Evolutionary conservation across 352 stramenopile genomes (phyloP).

Genomic region (Hyaloperonospora brassicae): DNA sequence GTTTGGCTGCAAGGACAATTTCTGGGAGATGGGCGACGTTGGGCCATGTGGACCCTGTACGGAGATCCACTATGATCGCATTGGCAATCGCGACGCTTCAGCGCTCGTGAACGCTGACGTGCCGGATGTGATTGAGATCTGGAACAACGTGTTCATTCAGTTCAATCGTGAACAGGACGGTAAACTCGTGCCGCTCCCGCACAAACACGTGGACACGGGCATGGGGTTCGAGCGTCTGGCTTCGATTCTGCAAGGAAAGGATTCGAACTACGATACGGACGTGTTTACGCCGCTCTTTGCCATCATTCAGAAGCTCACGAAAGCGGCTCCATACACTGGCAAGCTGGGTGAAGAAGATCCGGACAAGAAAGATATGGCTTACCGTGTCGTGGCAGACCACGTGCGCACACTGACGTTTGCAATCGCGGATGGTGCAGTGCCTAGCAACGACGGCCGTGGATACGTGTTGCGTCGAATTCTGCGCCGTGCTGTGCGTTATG

Average conservation of each 20-base stretch:
- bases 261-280: constrained; percentile 99
- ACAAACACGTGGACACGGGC: constrained; percentile 97
- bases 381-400: constrained; percentile 97
- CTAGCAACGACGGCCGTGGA: constrained; percentile 94
- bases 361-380: constrained; percentile 80
- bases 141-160: constrained; percentile 99
- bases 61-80: constrained; percentile 99
- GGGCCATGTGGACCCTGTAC: constrained; percentile 98
- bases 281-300: constrained; percentile 95
- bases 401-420: constrained; percentile 96
- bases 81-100: constrained; percentile 89
- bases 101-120: constrained; percentile 95
- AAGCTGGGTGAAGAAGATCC: constrained; percentile 88
- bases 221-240: constrained; percentile 97
- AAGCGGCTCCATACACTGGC: constrained; percentile 67
- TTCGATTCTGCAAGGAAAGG: constrained; percentile 89
- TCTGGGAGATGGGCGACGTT: constrained; percentile 99
- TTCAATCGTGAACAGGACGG: constrained; percentile 92
- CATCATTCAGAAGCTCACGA: constrained; percentile 83
- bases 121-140: constrained; percentile 99
- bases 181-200: constrained; percentile 86
- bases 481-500: constrained; percentile 95
- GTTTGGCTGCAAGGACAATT: constrained; percentile 97
- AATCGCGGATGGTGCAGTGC: constrained; percentile 95
- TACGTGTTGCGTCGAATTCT: constrained; percentile 98